These are phyloP conservation scores for Spiraea crenata DNA, from an alignment of 331 rosid genomes.

Conservation along the genomic window DNA sequence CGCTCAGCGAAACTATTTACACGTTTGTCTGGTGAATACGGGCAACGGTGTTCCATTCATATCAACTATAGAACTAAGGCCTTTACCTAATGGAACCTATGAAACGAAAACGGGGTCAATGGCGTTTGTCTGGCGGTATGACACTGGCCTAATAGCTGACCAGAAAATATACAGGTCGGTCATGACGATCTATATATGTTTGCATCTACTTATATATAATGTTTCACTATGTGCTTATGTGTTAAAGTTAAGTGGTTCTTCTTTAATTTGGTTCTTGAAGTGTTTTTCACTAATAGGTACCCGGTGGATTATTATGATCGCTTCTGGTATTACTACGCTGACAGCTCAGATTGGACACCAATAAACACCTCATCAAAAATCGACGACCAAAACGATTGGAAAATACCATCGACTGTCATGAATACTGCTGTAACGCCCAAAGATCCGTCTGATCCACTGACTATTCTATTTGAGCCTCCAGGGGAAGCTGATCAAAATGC, in stretches of 20 bases:
- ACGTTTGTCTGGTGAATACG: constrained; percentile 24
- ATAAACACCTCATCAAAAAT: not conserved
- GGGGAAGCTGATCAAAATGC: not conserved
- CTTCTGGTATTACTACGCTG: not conserved
- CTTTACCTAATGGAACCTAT: not conserved
- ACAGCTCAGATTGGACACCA: not conserved
- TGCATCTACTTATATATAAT: not conserved
- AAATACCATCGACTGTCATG: not conserved
- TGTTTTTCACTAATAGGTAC: constrained; percentile 18
- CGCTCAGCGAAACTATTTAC: not conserved
- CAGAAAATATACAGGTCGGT: not conserved
- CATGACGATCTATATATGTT: not conserved
- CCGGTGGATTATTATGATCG: constrained; percentile 17
- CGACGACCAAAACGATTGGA: fast-evolving
- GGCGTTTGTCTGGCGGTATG: not conserved
- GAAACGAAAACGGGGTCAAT: not conserved
- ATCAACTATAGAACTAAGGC: not conserved
- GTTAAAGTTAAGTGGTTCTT: too few relatives aligned
- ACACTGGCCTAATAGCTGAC: not conserved
- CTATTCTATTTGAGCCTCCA: not conserved
- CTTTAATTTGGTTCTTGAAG: not conserved
- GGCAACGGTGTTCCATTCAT: constrained; percentile 24
- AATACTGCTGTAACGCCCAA: not conserved
- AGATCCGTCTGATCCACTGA: not conserved
- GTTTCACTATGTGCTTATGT: too few relatives aligned